phyloP scores from a whole-genome alignment of 2,329 filamentous ascomycete species.

The Talaromyces atroroseus region DNA sequence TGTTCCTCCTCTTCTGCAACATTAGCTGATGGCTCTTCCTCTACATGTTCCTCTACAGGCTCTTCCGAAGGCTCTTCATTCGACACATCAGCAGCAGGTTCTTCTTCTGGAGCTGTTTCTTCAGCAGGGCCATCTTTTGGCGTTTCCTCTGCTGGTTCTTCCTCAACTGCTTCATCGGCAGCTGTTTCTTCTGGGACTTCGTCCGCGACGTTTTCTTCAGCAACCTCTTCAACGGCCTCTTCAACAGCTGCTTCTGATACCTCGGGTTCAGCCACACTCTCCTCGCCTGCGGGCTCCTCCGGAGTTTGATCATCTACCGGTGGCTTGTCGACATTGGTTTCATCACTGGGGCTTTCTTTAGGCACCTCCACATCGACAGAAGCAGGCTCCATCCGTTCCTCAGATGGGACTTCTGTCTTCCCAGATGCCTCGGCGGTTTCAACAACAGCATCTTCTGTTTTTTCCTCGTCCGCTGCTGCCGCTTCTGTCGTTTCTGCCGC shows the following conservation, averaged over 20 bases:
- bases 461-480: slow-evolving; percentile 3
- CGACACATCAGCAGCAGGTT: slow-evolving; percentile 14
- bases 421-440: too few relatives aligned
- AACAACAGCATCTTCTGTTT: neutral
- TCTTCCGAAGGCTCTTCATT: slow-evolving; percentile 16
- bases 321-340: neutral
- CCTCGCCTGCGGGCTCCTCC: neutral
- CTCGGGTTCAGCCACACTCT: neutral
- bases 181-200: slow-evolving; percentile 17
- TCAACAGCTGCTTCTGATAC: slow-evolving; percentile 6
- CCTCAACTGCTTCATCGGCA: slow-evolving; percentile 14
- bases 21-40: slow-evolving; percentile 14
- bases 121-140: neutral
- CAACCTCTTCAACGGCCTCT: slow-evolving; percentile 15
- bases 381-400: neutral
- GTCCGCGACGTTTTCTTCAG: slow-evolving; percentile 10
- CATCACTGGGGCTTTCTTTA: neutral
- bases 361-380: neutral
- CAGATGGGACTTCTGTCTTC: neutral
- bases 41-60: slow-evolving; percentile 8
- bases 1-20: slow-evolving; percentile 13
- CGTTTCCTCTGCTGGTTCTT: slow-evolving; percentile 15
- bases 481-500: neutral
- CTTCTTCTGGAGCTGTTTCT: slow-evolving; percentile 5
- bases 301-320: neutral